Base-by-base conservation (phyloP, 345 rosid species). In the Diplotaxis tenuifolia region DNA sequence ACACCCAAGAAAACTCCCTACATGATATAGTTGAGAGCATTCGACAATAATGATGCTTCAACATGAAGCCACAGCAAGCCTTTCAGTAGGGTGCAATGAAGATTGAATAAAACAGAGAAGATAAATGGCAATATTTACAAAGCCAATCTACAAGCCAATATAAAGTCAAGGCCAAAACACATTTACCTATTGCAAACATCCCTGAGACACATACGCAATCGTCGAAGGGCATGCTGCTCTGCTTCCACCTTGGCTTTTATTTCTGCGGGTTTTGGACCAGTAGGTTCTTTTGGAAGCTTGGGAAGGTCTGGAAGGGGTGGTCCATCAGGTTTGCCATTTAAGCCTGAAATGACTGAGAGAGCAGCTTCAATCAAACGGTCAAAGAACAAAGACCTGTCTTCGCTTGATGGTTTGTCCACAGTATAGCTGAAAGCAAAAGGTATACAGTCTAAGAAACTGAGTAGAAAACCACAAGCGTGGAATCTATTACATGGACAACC, bases 151-250 rank as follows among this genome's bases (percentile, higher is more conserved):
- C 32, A 29, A 29, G 1, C 45, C 6, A 38, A n/a, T n/a, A n/a
- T n/a, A 57, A 56, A 60, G 28, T 12, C 58, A 62, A 8, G 21
- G 52, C 52, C 34, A 45, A 25, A 25, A 68, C 20, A 54, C 52
- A 40, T 45, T 85, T 85, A 92, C 98, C 98, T 82, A 64, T 96
- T 96, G 86, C 99, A 96, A 87, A 95, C 71, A 81, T 95, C 99
- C 81, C 98, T 86, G 68, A 95, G 97, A 84, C 99, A 95, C 97
- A 92, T 95, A 71, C 99, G 89, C 72, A 92, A 81, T 59, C 99
- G 84, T 55, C 98, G 89, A 74, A 96, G 97, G 53, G 98, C 94
- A 83, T 96, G 99, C 81, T 96, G 99, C 88, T 96, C 98, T 29
- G 97, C 93, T 84, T 92, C 99, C 68, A 89, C 88, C 87, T 90